A percentile compares a stretch with the other conserved stretches of the same genome.
phyloP scores from a whole-genome alignment of 148 eudicot genomes.

The Polygonum maritimum region DNA sequence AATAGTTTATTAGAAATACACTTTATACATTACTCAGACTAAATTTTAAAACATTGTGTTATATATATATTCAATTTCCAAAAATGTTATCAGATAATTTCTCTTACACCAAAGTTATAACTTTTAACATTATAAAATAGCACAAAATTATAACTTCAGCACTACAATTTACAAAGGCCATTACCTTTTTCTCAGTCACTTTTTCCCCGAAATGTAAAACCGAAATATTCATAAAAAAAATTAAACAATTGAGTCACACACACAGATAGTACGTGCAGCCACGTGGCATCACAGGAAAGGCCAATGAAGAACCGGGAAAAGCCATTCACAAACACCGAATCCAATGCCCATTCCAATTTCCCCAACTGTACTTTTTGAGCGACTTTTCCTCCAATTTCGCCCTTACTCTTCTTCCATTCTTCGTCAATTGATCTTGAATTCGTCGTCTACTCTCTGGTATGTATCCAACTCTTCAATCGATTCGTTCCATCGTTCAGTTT shows the following conservation, averaged over 20 bases:
- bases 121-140: no score
- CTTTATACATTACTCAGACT: no score
- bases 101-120: no score
- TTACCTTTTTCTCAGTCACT: background rate
- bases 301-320: background rate
- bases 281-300: conserved; percentile 1
- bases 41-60: no score
- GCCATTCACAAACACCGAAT: background rate
- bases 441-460: background rate
- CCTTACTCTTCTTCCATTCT: background rate
- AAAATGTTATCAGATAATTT: no score
- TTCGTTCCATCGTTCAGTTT: background rate
- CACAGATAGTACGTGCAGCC: background rate
- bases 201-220: background rate
- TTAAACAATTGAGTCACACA: background rate
- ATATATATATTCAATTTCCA: no score
- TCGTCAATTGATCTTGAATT: background rate
- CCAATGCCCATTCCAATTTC: background rate
- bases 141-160: no score
- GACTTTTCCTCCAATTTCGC: background rate
- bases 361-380: background rate
- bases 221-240: no score
- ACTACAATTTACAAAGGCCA: no score
- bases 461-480: background rate
- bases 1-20: no score